Percentiles rank a stretch among this genome's conserved stretches.
Evolutionary conservation across 192 early-diverging fungal genomes (phyloP).

Genomic region (Linnemannia hyalina): DNA sequence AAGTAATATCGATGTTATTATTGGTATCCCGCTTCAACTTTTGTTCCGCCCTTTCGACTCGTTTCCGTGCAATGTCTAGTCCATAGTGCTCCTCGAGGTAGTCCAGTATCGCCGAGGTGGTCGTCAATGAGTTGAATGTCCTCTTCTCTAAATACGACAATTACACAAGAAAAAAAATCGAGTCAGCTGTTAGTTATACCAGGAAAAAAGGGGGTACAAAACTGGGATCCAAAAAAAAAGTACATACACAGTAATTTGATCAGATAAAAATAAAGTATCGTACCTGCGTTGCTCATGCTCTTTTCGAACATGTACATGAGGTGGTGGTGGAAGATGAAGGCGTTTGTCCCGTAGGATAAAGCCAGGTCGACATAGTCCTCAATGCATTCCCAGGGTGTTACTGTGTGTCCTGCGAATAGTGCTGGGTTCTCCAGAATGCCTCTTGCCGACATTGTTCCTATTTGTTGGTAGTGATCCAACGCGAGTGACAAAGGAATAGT

Average conservation of each 20-base stretch:
- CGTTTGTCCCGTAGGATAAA: slow-evolving; percentile 84
- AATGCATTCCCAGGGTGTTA: slow-evolving; percentile 86
- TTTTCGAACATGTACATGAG: slow-evolving; percentile 96
- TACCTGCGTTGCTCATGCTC: slow-evolving; percentile 76
- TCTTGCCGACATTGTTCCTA: slow-evolving; percentile 90
- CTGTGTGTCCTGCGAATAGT: slow-evolving; percentile 85
- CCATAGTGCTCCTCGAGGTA: slow-evolving; percentile 75
- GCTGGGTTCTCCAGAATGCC: slow-evolving; percentile 95
- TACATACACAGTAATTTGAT: not conserved
- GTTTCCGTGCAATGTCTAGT: slow-evolving; percentile 35
- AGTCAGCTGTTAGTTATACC: not conserved
- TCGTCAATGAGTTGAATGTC: slow-evolving; percentile 89
- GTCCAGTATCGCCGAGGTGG: slow-evolving; percentile 83
- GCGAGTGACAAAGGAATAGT: not conserved
- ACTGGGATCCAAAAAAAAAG: too few species aligned
- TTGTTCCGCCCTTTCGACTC: slow-evolving; percentile 1
- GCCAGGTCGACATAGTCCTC: slow-evolving; percentile 79
- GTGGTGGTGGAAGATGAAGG: slow-evolving; percentile 94
- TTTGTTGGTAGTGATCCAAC: not conserved
- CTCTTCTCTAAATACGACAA: slow-evolving; percentile 71
- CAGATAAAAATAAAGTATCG: not conserved
- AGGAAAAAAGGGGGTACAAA: not conserved
- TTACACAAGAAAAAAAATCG: not conserved
- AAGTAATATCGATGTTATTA: not conserved
- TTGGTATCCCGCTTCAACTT: not conserved